Conservation (phyloP, 1,284 basidiomycete genomes). For the Austroboletus novae-zelandiae region DNA sequence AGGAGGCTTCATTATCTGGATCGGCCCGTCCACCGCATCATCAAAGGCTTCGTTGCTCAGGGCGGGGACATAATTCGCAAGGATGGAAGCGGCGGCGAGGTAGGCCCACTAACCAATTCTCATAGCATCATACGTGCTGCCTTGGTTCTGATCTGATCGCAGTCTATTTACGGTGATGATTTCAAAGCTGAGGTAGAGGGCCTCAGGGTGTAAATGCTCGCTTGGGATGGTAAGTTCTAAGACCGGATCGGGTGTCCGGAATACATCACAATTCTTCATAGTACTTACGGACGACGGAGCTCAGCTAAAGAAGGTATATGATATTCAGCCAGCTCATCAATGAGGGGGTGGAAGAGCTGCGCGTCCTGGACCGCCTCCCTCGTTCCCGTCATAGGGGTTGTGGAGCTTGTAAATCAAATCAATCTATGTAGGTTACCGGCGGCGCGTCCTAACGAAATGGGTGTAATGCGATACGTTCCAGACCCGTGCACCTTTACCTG, state of each 20-base stretch:
- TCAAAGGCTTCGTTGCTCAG: constrained; percentile 48
- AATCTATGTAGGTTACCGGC: constrained; percentile 7
- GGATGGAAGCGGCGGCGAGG: constrained; percentile 52
- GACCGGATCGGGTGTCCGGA: constrained; percentile 39
- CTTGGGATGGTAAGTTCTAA: constrained; percentile 49
- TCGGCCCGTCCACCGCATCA: constrained; percentile 44
- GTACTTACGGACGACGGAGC: constrained; percentile 42
- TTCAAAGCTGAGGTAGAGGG: constrained; percentile 50
- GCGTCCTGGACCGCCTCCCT: constrained; percentile 39
- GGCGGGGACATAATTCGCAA: constrained; percentile 50
- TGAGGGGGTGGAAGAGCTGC: constrained; percentile 31
- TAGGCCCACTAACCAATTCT: constrained; percentile 15
- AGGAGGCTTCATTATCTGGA: constrained; percentile 44
- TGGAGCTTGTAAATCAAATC: constrained; percentile 20
- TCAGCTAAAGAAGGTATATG: constrained; percentile 44
- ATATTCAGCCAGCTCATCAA: constrained; percentile 41
- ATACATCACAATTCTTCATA: constrained; percentile 51
- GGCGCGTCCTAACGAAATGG: not conserved
- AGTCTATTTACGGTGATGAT: constrained; percentile 50
- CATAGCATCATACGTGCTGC: not conserved
- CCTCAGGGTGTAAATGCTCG: constrained; percentile 41
- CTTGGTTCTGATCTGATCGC: constrained; percentile 13
- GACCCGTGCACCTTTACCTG: not conserved
- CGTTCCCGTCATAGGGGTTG: constrained; percentile 42
- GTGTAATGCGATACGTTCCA: not conserved